Base-by-base conservation (phyloP, 2,329 filamentous ascomycete genomes). In the Drechslerella coelobrocha region DNA sequence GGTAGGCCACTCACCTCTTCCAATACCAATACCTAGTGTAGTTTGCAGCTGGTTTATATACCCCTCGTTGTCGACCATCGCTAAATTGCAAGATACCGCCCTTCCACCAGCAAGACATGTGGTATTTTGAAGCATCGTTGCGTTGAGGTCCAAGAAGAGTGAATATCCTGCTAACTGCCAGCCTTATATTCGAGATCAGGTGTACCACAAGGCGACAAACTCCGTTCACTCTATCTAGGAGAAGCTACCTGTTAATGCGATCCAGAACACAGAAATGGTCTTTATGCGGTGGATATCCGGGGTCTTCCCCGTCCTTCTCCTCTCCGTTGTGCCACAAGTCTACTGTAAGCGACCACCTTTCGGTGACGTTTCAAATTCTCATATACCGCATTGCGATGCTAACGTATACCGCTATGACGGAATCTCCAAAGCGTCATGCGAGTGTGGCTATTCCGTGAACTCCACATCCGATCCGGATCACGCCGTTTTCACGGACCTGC, bases 391-490 rank as follows among this genome's bases (percentile, higher is more conserved):
- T n/a, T n/a, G n/a, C n/a, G n/a, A 50, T 47, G 12, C 37, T 17
- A 50, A n/a, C 51, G n/a, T n/a, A 37, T 10, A 55, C 1, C 2
- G n/a, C 39, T 27, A 31, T 61, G 31, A 52, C 17, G n/a, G 53
- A 27, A 21, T 12, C 4, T 9, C n/a, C 14, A 24, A 31, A 68
- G 65, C 52, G 8, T 61, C 57, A 2, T 92, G 90, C 79, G 85
- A 89, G 75, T 93, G 90, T 76, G 90, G 89, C 55, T 92, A 91
- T 78, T 83, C 83, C 2, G 78, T 87, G 47, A 81, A 80, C 69
- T 78, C 81, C 39, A 81, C 80, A n/a, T 76, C 79, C 48, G 78
- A 79, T 26, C 73, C 76, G 2, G 65, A 75, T 5, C 75, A 78
- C 50, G 78, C 81, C 41, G 76, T 89, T 56, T 92, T 89, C 77